Base-by-base conservation (phyloP, 257 asterid genomes). In the Solanum peruvianum region DNA sequence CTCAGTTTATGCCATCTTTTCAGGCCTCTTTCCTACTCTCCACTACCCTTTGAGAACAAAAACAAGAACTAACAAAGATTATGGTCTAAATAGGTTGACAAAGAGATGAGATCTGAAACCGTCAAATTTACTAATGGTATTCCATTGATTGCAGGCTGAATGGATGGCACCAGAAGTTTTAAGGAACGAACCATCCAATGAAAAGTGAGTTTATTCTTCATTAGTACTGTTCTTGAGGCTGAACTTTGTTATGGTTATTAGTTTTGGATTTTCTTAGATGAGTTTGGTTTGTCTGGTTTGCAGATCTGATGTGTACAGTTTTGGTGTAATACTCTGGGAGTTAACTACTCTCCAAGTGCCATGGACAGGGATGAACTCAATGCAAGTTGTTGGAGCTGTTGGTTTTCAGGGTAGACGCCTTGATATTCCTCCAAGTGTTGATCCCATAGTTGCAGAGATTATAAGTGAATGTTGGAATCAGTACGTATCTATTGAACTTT, bases 371-470 rank as follows among this genome's bases (percentile, higher is more conserved):
- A 91, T 95, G 98, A 95, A 96, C 93, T 96, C 99, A 37, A 96
- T 96, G 99, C 99, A 96, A 90, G 99, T 96, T 15, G 98, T 96
- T 89, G 99, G 99, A 84, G 99, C 99, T n/a, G 99, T 96, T 90
- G 99, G 98, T 35, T 96, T 94, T 90, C 99, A 96, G 91, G 98
- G 94, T 56, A 91, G 95, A 86, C 94, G 93, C 90, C 98, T 94
- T 16, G 94, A 88, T 20, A 94, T 96, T 89, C 99, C 98, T 11
- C 88, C 92, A 85, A 89, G 88, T 29, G 92, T 96, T 88, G 97
- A 96, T 91, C 96, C 97, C 15, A 86, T 88, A 73, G 98, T 96
- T 81, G 97, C 98, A 33, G 93, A 94, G 90, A 94, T 95, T 83
- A 95, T 96, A 84, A 92, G 87, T 2, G 94, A 94, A 82, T 96